These are phyloP conservation scores for Septoria petroselini DNA, from an alignment of 2,329 filamentous ascomycete species.

Conservation along the genomic window DNA sequence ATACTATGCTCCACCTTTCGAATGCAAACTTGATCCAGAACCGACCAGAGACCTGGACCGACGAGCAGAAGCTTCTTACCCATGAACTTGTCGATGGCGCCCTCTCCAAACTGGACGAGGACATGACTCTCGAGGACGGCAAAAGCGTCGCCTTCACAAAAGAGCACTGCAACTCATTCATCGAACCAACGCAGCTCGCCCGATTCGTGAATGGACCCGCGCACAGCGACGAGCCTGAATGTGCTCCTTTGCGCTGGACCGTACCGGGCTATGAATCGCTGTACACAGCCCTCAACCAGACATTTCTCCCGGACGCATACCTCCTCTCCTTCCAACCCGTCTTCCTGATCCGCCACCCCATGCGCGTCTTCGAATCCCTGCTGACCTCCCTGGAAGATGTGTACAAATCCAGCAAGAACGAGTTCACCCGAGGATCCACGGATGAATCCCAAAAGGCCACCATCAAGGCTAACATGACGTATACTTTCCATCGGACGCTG, in stretches of 20 bases:
- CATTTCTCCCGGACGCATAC: slow-evolving; percentile 9
- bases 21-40: slow-evolving; percentile 1
- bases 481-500: slow-evolving; percentile 2
- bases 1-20: not conserved
- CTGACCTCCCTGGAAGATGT: slow-evolving; percentile 3
- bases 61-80: slow-evolving; percentile 3
- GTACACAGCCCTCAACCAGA: slow-evolving; percentile 5
- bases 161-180: slow-evolving; percentile 7
- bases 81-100: not conserved
- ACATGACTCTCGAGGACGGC: not conserved
- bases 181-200: slow-evolving; percentile 3
- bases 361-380: slow-evolving; percentile 10
- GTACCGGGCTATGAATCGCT: slow-evolving; percentile 9
- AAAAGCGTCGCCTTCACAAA: slow-evolving; percentile 6
- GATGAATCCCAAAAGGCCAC: not conserved
- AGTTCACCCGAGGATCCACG: not conserved
- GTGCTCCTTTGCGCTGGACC: slow-evolving; percentile 2
- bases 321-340: slow-evolving; percentile 9
- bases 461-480: not conserved
- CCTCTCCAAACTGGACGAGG: not conserved
- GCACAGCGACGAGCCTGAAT: not conserved
- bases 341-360: slow-evolving; percentile 11
- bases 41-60: slow-evolving; percentile 1
- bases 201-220: not conserved
- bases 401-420: not conserved